Percentiles rank a stretch among this genome's conserved stretches.
phyloP scores from a whole-genome alignment of 2,329 filamentous ascomycete species.

The Conoideocrella luteorostrata region DNA sequence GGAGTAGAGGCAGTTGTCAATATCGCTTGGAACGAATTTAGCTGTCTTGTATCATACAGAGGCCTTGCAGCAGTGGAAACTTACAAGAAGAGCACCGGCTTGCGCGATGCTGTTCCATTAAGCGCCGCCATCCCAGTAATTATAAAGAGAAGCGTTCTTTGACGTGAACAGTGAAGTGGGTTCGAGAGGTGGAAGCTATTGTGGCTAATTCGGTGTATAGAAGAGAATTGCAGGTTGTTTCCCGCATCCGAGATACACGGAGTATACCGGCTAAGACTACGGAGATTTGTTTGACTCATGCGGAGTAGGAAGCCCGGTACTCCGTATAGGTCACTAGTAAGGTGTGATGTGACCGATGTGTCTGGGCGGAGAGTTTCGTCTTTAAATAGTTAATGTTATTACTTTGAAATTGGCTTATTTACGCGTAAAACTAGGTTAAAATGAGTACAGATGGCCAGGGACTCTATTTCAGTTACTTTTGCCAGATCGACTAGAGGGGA shows the following conservation, averaged over 20 bases:
- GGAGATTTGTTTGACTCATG: neutral
- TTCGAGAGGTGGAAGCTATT: neutral
- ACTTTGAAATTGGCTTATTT: no score
- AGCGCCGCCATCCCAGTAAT: constrained; percentile 23
- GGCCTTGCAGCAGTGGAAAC: neutral
- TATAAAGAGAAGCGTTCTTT: neutral
- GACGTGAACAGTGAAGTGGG: neutral
- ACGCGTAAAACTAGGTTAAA: no score
- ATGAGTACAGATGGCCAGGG: no score
- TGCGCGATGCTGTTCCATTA: constrained; percentile 26
- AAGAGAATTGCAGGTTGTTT: neutral
- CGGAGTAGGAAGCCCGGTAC: neutral
- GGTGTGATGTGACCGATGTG: no score
- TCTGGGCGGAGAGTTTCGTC: no score
- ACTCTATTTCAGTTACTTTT: no score
- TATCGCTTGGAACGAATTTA: constrained; percentile 61
- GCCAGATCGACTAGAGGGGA: no score
- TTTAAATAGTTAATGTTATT: no score
- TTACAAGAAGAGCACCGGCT: constrained; percentile 40
- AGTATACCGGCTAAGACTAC: neutral
- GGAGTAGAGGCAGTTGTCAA: constrained; percentile 95
- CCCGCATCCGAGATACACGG: neutral
- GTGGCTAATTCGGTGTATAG: neutral
- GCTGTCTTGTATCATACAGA: neutral
- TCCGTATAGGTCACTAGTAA: no score